A percentile compares a stretch with the other conserved stretches of the same genome.
Conservation (phyloP, 257 asterid genomes). For the Buddleja alternifolia region DNA sequence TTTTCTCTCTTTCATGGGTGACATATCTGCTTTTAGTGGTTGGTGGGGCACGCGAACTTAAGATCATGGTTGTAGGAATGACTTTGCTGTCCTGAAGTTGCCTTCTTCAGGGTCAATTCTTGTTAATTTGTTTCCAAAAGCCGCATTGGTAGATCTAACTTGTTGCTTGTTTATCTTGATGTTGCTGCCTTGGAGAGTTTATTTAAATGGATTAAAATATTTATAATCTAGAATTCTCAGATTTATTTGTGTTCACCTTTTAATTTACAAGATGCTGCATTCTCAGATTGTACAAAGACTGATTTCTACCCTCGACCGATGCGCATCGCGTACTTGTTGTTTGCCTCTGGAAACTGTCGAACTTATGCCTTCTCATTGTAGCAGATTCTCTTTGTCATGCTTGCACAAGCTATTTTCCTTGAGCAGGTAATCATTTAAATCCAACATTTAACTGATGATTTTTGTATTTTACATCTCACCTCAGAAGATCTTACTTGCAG, state of each 20-base stretch:
- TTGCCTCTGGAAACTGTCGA: constrained; percentile 94
- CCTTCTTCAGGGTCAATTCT: constrained; percentile 18
- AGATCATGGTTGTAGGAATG: constrained; percentile 6
- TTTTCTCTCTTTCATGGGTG: neutral
- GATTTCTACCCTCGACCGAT: constrained; percentile 84
- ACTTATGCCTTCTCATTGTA: constrained; percentile 96
- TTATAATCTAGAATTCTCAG: neutral
- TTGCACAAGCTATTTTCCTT: constrained; percentile 88
- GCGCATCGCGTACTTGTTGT: constrained; percentile 94
- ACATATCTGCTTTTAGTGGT: neutral
- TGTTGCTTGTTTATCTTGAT: constrained; percentile 5
- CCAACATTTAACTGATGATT: constrained; percentile 21
- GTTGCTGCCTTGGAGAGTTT: constrained; percentile 10
- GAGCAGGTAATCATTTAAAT: constrained; percentile 62
- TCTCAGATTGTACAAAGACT: constrained; percentile 75
- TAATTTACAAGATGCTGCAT: constrained; percentile 29
- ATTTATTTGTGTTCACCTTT: neutral
- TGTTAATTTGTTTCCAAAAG: neutral
- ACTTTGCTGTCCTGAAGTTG: constrained; percentile 12
- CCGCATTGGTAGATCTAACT: neutral
- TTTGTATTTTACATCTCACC: constrained; percentile 26
- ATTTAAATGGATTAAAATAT: neutral
- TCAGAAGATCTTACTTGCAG: constrained; percentile 48
- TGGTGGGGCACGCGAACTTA: constrained; percentile 14
- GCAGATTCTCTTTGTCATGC: constrained; percentile 95